Percentiles rank a stretch among this genome's conserved stretches.
phyloP scores from a whole-genome alignment of 805 yeast genomes.

The Candida jianshihensis region DNA sequence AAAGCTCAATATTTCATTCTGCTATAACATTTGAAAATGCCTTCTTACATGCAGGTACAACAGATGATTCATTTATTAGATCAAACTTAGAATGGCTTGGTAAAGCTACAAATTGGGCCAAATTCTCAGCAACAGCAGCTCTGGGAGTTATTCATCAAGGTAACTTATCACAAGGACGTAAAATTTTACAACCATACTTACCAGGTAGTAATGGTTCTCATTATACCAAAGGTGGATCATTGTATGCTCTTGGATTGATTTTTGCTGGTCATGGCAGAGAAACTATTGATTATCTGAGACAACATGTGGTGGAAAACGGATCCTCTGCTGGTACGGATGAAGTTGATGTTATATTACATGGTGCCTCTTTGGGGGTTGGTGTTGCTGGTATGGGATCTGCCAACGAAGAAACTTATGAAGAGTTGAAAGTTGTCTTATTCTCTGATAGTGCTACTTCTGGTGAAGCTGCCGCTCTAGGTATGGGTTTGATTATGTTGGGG shows the following conservation, averaged over 20 bases:
- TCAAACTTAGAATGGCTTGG: conserved; percentile 92
- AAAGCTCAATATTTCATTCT: conserved; percentile 89
- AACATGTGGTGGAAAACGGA: conserved; percentile 59
- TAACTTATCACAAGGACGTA: conserved; percentile 83
- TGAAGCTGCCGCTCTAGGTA: conserved; percentile 92
- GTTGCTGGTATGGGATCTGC: conserved; percentile 94
- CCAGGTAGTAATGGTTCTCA: conserved; percentile 78
- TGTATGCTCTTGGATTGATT: conserved; percentile 86
- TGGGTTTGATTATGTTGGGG: conserved; percentile 95
- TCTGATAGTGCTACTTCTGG: conserved; percentile 92
- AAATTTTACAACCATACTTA: conserved; percentile 81
- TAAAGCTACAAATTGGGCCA: conserved; percentile 97
- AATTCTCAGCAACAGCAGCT: conserved; percentile 96
- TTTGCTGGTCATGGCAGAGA: conserved; percentile 96
- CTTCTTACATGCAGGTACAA: conserved; percentile 92
- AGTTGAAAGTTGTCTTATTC: conserved; percentile 74
- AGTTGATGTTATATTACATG: conserved; percentile 82
- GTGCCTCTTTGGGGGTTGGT: conserved; percentile 93
- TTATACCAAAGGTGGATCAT: conserved; percentile 92
- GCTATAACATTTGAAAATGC: conserved; percentile 95
- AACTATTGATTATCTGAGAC: conserved; percentile 69
- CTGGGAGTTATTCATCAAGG: conserved; percentile 96
- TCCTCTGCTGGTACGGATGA: conserved; percentile 58
- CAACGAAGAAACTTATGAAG: conserved; percentile 67
- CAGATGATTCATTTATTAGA: conserved; percentile 88